A percentile compares a stretch with the other conserved stretches of the same genome.
phyloP scores from a whole-genome alignment of 2,329 filamentous ascomycete species.

The Colletotrichum liriopes region DNA sequence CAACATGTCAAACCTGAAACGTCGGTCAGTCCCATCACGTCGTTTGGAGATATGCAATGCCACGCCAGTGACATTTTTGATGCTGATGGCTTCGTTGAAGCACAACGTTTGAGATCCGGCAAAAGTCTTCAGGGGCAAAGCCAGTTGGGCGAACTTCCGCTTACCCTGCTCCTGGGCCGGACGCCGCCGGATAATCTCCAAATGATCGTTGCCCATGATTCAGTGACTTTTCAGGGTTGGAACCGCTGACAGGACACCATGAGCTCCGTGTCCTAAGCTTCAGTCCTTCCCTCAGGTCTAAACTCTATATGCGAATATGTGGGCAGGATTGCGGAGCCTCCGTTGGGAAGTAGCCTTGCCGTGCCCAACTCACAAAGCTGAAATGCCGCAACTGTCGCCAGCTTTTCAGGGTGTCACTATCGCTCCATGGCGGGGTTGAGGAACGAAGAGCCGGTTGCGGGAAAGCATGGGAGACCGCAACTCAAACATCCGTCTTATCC shows the following conservation, averaged over 20 bases:
- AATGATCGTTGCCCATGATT: slow-evolving; percentile 12
- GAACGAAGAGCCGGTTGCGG: neutral
- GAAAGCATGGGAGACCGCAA: neutral
- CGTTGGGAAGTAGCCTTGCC: slow-evolving; percentile 15
- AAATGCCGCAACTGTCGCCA: slow-evolving; percentile 6
- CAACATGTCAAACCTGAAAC: slow-evolving; percentile 36
- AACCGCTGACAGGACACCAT: slow-evolving; percentile 6
- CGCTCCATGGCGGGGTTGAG: neutral
- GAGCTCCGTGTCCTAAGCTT: slow-evolving; percentile 28
- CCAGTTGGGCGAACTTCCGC: neutral
- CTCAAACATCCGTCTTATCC: neutral
- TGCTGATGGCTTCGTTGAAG: neutral
- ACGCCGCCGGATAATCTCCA: neutral
- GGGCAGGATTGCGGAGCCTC: neutral
- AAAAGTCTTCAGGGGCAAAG: slow-evolving; percentile 8
- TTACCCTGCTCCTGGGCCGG: neutral
- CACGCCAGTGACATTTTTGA: slow-evolving; percentile 15
- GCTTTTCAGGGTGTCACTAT: neutral
- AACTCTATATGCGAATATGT: slow-evolving; percentile 23
- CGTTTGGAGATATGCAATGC: slow-evolving; percentile 37
- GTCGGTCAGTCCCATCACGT: slow-evolving; percentile 11
- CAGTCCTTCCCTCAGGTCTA: slow-evolving; percentile 15
- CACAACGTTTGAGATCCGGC: slow-evolving; percentile 18
- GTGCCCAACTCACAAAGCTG: slow-evolving; percentile 2
- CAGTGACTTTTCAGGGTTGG: neutral